Conservation (phyloP, 2,329 filamentous ascomycete species). For the Neopestalotiopsis sp. region DNA sequence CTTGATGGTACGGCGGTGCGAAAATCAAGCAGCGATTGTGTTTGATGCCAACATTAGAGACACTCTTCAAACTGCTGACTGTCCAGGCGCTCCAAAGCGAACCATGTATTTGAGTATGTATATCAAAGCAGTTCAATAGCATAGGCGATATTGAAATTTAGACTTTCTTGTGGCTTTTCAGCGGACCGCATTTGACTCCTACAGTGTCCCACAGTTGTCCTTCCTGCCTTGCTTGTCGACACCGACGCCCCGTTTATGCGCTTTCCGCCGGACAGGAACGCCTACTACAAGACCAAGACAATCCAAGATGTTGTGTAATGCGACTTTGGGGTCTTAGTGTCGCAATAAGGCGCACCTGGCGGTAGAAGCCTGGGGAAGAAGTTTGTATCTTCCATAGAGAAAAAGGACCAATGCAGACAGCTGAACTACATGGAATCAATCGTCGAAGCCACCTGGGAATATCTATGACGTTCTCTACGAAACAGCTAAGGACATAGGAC, state of each 20-base stretch:
- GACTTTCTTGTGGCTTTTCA: neutral
- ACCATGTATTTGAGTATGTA: neutral
- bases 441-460: neutral
- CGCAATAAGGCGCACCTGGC: neutral
- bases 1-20: neutral
- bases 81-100: neutral
- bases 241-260: neutral
- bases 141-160: slow-evolving; percentile 2
- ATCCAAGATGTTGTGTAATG: neutral
- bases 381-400: neutral
- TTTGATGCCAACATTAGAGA: neutral
- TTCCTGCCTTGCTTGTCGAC: slow-evolving; percentile 1
- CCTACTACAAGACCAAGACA: neutral
- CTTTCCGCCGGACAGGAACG: neutral
- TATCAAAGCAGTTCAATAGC: neutral
- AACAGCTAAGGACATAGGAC: neutral
- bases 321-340: neutral
- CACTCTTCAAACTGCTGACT: neutral
- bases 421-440: neutral
- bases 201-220: neutral
- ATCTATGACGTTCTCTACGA: neutral
- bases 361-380: neutral
- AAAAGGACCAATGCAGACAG: neutral
- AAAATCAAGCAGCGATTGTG: neutral
- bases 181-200: neutral